phyloP scores from a whole-genome alignment of 345 rosid genomes.

The Theobroma cacao region DNA sequence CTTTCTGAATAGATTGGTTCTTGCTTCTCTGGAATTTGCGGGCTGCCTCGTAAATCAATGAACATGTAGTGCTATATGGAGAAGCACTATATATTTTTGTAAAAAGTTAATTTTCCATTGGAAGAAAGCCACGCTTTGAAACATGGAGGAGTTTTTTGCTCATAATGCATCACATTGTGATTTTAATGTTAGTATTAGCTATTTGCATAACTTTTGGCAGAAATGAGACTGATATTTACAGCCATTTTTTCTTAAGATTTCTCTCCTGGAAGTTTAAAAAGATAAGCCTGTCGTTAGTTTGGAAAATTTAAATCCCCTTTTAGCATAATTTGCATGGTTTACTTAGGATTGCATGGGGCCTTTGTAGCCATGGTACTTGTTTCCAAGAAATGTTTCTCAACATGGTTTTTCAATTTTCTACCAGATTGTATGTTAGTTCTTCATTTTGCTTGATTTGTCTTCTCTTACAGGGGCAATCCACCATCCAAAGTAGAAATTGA shows the following conservation, averaged over 20 bases:
- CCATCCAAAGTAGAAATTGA: slow-evolving; percentile 51
- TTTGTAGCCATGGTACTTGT: neutral
- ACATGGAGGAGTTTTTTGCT: neutral
- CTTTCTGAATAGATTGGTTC: neutral
- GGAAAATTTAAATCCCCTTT: neutral
- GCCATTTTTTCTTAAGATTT: neutral
- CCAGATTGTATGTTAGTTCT: neutral
- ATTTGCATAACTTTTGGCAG: neutral
- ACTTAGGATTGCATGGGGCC: neutral
- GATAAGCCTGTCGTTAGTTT: neutral
- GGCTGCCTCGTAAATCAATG: neutral
- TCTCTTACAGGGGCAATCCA: slow-evolving; percentile 49
- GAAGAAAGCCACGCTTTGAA: neutral
- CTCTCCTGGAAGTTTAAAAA: neutral
- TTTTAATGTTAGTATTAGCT: neutral
- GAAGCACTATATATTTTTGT: neutral
- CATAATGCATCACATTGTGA: neutral
- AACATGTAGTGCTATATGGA: neutral
- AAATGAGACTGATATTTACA: neutral
- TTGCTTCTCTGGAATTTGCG: neutral
- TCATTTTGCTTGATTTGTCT: neutral
- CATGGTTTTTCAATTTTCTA: neutral
- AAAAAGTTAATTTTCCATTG: neutral
- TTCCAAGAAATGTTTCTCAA: neutral
- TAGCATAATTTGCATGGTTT: neutral